Evolutionary conservation across 331 rosid genomes (phyloP).

Genomic region (Dryas integrifolia): DNA sequence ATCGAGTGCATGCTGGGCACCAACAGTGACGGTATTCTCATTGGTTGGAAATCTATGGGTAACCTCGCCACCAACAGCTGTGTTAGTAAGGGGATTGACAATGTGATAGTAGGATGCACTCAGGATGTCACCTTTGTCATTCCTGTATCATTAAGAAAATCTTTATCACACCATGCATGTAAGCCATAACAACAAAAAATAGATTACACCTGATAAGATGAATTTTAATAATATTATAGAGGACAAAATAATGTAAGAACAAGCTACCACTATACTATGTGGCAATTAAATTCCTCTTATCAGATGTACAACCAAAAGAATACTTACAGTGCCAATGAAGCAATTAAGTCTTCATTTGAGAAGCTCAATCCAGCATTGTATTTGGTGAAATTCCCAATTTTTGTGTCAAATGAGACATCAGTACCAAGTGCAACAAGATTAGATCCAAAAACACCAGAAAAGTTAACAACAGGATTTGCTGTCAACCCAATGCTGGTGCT

Average conservation of each 20-base stretch:
- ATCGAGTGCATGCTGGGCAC: conserved; percentile 75
- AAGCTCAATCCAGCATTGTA: conserved; percentile 66
- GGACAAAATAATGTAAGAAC: too few relatives aligned
- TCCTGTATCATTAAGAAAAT: conserved; percentile 47
- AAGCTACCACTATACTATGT: too few relatives aligned
- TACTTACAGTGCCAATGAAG: conserved; percentile 72
- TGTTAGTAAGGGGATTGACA: conserved; percentile 51
- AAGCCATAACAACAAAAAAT: too few relatives aligned
- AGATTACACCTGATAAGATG: background rate
- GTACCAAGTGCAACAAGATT: conserved; percentile 61
- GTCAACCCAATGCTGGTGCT: conserved; percentile 79
- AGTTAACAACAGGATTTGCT: conserved; percentile 75
- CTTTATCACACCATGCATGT: background rate
- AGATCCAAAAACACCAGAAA: conserved; percentile 76
- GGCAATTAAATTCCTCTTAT: background rate
- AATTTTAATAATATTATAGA: background rate
- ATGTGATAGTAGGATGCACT: conserved; percentile 76
- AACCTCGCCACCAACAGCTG: conserved; percentile 84
- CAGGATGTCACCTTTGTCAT: conserved; percentile 69
- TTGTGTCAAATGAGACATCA: conserved; percentile 72
- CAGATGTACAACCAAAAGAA: background rate
- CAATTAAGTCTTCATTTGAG: conserved; percentile 59
- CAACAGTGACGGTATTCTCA: conserved; percentile 74
- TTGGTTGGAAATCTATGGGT: conserved; percentile 63
- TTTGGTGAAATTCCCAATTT: conserved; percentile 62